Conservation (phyloP, 305 asterid species). For the Vinca major region DNA sequence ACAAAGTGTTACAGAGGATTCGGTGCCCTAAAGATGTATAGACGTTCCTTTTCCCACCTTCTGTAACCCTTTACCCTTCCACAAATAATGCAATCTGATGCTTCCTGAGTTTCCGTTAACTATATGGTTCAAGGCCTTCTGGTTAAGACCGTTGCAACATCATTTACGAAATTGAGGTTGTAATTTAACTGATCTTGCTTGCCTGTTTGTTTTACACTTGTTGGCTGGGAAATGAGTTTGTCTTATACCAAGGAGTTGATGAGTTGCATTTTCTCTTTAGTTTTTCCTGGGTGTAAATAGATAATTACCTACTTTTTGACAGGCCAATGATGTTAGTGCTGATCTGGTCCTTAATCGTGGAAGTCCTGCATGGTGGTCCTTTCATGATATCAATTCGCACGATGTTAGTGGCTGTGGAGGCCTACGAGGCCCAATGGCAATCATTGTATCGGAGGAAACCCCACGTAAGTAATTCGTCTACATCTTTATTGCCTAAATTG, state of each 20-base stretch:
- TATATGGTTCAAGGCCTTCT: background rate
- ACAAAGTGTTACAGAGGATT: too few relatives aligned
- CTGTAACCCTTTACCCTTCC: background rate
- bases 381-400: slow-evolving; percentile 40
- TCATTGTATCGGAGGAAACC: slow-evolving; percentile 93
- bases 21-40: background rate
- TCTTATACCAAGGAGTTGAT: background rate
- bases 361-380: slow-evolving; percentile 82
- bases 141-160: background rate
- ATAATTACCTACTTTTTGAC: slow-evolving; percentile 1
- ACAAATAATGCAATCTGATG: background rate
- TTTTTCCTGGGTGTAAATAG: background rate
- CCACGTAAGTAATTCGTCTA: slow-evolving; percentile 59
- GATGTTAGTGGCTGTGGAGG: slow-evolving; percentile 51
- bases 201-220: background rate
- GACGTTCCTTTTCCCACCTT: background rate
- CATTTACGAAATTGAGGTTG: background rate
- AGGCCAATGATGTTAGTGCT: slow-evolving; percentile 26
- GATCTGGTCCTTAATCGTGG: slow-evolving; percentile 60
- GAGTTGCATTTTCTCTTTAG: background rate
- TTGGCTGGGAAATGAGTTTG: background rate
- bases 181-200: background rate
- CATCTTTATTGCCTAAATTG: background rate
- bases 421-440: slow-evolving; percentile 82
- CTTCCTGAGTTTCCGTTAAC: background rate